Base-by-base conservation (phyloP, 257 asterid species). In the Catharanthus roseus region DNA sequence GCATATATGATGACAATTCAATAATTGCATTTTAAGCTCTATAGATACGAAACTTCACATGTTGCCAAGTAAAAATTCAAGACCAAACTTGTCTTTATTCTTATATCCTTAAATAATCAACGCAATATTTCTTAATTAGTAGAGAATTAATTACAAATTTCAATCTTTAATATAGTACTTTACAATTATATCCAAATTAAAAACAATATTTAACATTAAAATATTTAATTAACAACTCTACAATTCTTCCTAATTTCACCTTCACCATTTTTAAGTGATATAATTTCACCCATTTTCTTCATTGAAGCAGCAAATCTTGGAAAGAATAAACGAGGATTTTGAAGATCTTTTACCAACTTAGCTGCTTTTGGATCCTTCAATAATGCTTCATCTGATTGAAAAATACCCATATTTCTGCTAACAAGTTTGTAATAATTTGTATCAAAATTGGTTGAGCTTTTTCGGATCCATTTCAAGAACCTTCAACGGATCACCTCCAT, bases 201-300 rank as follows among this genome's bases (percentile, higher is more conserved):
- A 8, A 38, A 38, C 42, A 38, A n/a, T 38, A 38, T 38, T 38
- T 3, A 38, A 38, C 42, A 38, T 38, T 38, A 3, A 3, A 38
- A 38, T 3, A 8, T n/a, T n/a, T n/a, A n/a, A 23, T 83, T 85
- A 45, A 87, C 65, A 10, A 77, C 73, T 44, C 73, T 78, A 42
- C 93, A 87, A 2, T 78, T 85, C 38, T 12, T 75, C 24, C 88
- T 77, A 74, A 87, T 80, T 67, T 87, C 87, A 3, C 90, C 90
- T 6, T 83, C 41, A 2, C 78, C 54, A 12, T 76, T 83, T 0
- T 85, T 83, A 0, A 87, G 82, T 21, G 83, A 77, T 7, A 80
- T 85, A 18, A 83, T 82, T n/a, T 36, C 55, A 13, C 90, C 88
- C 83, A 85, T 70, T 5, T 60, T 75, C 74, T 81, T 77, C 80